phyloP scores from a whole-genome alignment of 306 rosid genomes.

The Casuarina glauca region DNA sequence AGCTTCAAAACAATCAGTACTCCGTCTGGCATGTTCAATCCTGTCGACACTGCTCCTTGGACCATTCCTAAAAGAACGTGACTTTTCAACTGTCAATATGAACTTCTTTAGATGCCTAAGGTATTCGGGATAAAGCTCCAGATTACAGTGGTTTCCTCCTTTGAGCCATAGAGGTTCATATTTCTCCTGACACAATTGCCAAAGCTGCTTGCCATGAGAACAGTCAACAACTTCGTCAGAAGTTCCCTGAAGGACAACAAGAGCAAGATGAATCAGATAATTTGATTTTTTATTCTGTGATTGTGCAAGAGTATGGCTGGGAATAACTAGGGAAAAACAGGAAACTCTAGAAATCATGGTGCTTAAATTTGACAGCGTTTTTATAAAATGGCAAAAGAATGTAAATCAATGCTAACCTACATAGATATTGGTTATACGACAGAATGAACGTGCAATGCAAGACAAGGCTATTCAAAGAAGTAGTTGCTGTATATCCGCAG shows the following conservation, averaged over 20 bases:
- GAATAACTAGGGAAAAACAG: neutral
- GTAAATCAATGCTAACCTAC: neutral
- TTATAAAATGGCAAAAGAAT: neutral
- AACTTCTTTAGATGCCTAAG: slow-evolving; percentile 63
- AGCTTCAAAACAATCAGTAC: slow-evolving; percentile 58
- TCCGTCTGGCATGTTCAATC: slow-evolving; percentile 55
- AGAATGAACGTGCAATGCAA: neutral
- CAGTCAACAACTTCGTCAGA: slow-evolving; percentile 83
- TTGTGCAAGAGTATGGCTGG: neutral
- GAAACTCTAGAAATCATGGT: neutral
- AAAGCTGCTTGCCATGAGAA: slow-evolving; percentile 87
- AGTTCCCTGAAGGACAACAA: slow-evolving; percentile 63
- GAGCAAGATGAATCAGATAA: neutral
- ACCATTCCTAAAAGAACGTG: slow-evolving; percentile 37
- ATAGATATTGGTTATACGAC: neutral
- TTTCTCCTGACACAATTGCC: slow-evolving; percentile 85
- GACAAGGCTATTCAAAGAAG: neutral
- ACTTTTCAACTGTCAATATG: slow-evolving; percentile 37
- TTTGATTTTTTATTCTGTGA: neutral
- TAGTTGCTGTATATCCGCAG: neutral
- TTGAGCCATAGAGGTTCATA: slow-evolving; percentile 88
- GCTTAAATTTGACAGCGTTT: neutral
- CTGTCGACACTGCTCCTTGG: slow-evolving; percentile 67
- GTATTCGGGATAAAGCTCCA: slow-evolving; percentile 80
- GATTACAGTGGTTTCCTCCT: slow-evolving; percentile 92